Percentiles rank a stretch among this genome's conserved stretches.
Conservation (phyloP, 2,329 filamentous ascomycete species). For the Beauveria scarabaeidicola region DNA sequence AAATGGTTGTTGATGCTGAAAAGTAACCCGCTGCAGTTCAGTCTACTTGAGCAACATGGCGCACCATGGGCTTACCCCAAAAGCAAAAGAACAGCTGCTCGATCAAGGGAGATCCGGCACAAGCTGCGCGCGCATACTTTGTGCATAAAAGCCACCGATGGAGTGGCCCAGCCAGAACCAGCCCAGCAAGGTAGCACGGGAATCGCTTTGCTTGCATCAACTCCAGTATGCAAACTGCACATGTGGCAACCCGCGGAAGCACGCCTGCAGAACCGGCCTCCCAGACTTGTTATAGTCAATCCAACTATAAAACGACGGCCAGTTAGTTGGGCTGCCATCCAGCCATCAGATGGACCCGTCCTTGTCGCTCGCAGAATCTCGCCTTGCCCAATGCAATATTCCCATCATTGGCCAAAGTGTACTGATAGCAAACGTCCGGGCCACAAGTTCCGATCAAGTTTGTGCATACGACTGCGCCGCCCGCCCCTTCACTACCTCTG, state of each 20-base stretch:
- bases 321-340: conserved; percentile 1
- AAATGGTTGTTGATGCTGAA: not conserved
- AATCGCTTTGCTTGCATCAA: conserved; percentile 8
- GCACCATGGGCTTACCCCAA: not conserved
- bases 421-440: not conserved
- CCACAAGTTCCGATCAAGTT: not conserved
- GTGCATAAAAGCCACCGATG: conserved; percentile 9
- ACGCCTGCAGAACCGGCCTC: conserved; percentile 8
- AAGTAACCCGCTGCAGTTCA: not conserved
- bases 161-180: conserved; percentile 2
- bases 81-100: conserved; percentile 6
- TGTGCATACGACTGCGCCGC: not conserved
- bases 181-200: not conserved
- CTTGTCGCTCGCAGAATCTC: not conserved
- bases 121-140: conserved; percentile 1
- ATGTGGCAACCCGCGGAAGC: conserved; percentile 11
- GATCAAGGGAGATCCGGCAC: conserved; percentile 7
- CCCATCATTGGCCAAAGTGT: not conserved
- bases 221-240: conserved; percentile 11
- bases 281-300: not conserved
- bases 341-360: not conserved
- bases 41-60: conserved; percentile 1
- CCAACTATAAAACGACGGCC: not conserved
- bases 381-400: not conserved
- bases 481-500: not conserved